Evolutionary conservation across 2,329 filamentous ascomycete genomes (phyloP).

Genomic region (Trichoderma lentiforme): DNA sequence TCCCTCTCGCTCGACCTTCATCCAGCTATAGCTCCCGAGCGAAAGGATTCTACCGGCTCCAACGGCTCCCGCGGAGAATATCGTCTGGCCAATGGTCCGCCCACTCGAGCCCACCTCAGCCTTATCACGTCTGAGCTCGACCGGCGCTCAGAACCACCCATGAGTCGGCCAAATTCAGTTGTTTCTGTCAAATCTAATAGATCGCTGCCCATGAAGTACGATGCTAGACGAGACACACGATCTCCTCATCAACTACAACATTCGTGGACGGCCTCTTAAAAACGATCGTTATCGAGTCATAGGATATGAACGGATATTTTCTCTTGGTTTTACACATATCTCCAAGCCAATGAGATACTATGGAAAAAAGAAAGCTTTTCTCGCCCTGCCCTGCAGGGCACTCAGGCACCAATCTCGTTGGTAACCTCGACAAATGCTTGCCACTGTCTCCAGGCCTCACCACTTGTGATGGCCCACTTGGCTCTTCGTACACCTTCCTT

Average conservation of each 20-base stretch:
- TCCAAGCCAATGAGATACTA: neutral
- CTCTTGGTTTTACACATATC: neutral
- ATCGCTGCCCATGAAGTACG: neutral
- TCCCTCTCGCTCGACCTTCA: constrained; percentile 29
- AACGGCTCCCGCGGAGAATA: neutral
- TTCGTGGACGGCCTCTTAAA: neutral
- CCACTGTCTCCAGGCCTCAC: constrained; percentile 81
- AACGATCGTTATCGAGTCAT: neutral
- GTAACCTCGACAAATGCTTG: constrained; percentile 79
- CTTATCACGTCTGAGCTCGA: neutral
- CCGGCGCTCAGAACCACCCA: neutral
- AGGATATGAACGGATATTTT: neutral
- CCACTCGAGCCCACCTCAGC: neutral
- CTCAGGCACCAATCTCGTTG: constrained; percentile 46
- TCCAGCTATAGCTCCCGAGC: constrained; percentile 21
- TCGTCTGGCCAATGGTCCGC: neutral
- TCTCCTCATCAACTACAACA: neutral
- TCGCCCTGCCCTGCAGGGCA: neutral
- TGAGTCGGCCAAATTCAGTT: neutral
- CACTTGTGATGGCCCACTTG: constrained; percentile 82
- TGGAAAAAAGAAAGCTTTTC: neutral
- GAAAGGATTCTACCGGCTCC: neutral
- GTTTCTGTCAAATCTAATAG: neutral
- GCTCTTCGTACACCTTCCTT: constrained; percentile 90
- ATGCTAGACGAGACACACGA: neutral